A percentile compares a stretch with the other conserved stretches of the same genome.
Evolutionary conservation across 2,329 filamentous ascomycete species (phyloP).

Genomic region (Chaetomium olivaceum): DNA sequence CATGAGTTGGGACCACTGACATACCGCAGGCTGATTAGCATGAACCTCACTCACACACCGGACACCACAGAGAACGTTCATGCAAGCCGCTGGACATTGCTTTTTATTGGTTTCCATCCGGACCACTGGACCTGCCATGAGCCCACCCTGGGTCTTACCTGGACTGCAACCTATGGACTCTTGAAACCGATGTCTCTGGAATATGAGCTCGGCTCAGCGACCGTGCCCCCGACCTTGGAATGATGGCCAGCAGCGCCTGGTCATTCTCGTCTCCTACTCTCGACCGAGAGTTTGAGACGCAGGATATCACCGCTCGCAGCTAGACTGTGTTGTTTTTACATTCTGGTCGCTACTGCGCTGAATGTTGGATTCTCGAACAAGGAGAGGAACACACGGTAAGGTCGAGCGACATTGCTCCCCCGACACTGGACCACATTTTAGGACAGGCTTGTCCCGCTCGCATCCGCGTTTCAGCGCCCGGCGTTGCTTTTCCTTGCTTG

Average conservation of each 20-base stretch:
- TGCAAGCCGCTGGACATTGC: conserved; percentile 4
- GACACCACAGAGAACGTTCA: neutral
- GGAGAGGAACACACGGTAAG: conserved; percentile 19
- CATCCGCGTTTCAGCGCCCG: neutral
- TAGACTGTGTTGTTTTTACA: conserved; percentile 1
- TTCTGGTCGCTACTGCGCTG: neutral
- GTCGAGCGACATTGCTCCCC: conserved; percentile 11
- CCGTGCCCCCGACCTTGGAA: neutral
- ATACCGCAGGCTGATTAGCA: conserved; percentile 21
- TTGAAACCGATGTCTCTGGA: neutral
- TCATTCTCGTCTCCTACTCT: neutral
- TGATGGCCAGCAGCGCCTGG: neutral
- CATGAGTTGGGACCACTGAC: conserved; percentile 30
- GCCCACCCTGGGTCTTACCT: neutral
- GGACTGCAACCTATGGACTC: conserved; percentile 19
- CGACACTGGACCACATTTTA: neutral
- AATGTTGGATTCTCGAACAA: neutral
- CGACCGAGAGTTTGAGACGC: conserved; percentile 3
- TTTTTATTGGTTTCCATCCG: conserved; percentile 7
- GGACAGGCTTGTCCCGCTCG: neutral
- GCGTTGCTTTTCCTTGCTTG: neutral
- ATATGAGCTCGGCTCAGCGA: neutral
- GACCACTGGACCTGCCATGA: neutral
- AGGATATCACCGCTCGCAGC: neutral
- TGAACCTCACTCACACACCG: conserved; percentile 5